Evolutionary conservation across 2,329 filamentous ascomycete genomes (phyloP), one percentile per base, ranked within the genome.

Genomic region (Chrysoporthe deuterocubensis): DNA sequence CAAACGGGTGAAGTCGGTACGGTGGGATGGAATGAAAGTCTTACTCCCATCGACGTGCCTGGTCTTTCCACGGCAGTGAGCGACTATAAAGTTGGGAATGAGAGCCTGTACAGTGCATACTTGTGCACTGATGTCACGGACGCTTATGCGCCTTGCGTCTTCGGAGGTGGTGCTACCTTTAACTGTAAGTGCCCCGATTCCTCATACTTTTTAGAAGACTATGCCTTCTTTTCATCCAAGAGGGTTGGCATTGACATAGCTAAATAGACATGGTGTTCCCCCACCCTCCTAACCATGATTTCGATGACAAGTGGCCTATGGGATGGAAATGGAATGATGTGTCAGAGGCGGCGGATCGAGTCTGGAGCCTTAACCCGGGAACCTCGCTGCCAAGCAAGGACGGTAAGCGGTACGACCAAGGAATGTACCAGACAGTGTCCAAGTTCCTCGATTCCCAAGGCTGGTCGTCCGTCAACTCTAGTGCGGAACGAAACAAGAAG

Each of bases 121-220:
- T 46, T 67, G 3, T 67, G 65, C 58, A 21, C 65, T 11, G 65
- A 67, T 32, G 42, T 37, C 1, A 37, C 57, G n/a, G 40, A 59
- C 9, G 57, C 43, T 7, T 59, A 59, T 16, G 32, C 57, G 1
- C n/a, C 76, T 2, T 80, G 79, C 70, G 68, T 81, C n/a, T 73
- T 81, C 0, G 78, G 79, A 40, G 79, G 79, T 9, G 75, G 77
- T 21, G 76, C 75, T 42, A 73, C 73, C 34, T 71, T 80, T 67
- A 79, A 78, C 69, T 76, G 75, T 8, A 66, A 75, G 68, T 76
- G 78, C 71, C 78, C 21, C 13, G 50, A 11, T 54, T 11, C 9
- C 18, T 40, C 37, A 26, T 26, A 26, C 26, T 26, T 26, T 26
- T 26, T 26, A 26, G 26, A 26, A 26, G 26, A 26, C 26, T 26